Evolutionary conservation across 108 stramenopile species (phyloP), one percentile per base, ranked within the genome.

Genomic region (Cyclotella distinguenda): DNA sequence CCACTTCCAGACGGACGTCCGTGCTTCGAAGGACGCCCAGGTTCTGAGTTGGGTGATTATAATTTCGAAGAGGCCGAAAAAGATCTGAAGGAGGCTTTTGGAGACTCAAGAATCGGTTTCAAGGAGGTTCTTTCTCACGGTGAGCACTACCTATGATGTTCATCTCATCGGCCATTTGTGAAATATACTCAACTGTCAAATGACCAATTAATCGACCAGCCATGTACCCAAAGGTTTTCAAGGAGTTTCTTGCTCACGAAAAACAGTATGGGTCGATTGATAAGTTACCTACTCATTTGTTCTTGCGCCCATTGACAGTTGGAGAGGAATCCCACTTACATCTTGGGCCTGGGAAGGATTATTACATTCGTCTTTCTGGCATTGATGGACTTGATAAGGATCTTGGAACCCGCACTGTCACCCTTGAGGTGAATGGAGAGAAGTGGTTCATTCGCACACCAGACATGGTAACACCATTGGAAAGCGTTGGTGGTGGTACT

Each of bases 371-470:
- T 51, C 73, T 86, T 23, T 45, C 56, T 23, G 7, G 18, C 39
- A 66, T 83, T 50, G 60, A 54, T 50, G 49, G 59, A 15, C 42
- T 60, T 32, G 68, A 86, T 22, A 53, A 64, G 25, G 60, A 66
- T 3, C 39, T 63, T 48, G 84, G 82, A 16, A 69, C 66, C 3
- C 55, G 69, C 6, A 72, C 79, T 27, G 84, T 90, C 21, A 74
- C 70, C 39, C 84, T 93, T 18, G 88, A 90, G 65, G 67, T 93
- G 12, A 90, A 93, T 79, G 91, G 91, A 0, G 72, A 79, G 64
- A 66, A 60, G 16, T 74, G 78, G 72, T 78, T 69, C 12, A 63
- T 75, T 38, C 55, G 72, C 21, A 73, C 72, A 8, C 56, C 65
- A 32, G 72, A 73, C 9, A 58, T 45, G 19, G 71, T 72, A 21